Base-by-base conservation (phyloP, 768 basidiomycete genomes). In the Kwoniella sp. region DNA sequence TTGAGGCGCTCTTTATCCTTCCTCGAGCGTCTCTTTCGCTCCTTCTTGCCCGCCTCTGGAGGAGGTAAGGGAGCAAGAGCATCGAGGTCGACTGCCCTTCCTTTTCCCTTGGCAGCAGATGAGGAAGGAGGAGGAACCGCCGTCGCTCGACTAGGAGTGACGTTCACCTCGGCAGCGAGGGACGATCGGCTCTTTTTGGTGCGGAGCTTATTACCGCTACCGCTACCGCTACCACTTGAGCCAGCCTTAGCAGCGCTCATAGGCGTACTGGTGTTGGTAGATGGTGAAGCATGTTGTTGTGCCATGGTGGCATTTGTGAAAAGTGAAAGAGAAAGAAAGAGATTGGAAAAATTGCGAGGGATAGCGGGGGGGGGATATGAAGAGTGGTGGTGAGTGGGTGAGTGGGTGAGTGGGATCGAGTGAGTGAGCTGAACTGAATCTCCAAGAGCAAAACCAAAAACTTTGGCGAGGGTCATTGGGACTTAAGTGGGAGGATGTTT, bases 301-400 rank as follows among this genome's bases (percentile, higher is more conserved):
- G 62, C 62, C 62, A 64, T 64, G 46, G 53, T 64, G 62, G 62
- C 62, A 64, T 57, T 64, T 25, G 40, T 25, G 40, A 48, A 46
- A 55, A 55, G 58, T 29, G 10, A 30, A 25, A 52, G 22, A 48
- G 27, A 26, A 55, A 40, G 17, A 49, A 19, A 47, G n/a, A 44
- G 40, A 44, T 10, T 44, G 17, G 40, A 44, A 44, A 44, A 19
- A 44, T 10, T 44, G 40, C 40, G 33, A 24, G 36, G 40, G 33
- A 33, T 5, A 13, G 36, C 8, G 29, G 24, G 22, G n/a, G 37
- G 53, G 54, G 26, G 33, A 47, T 21, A 21, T 47, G 33, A 50
- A 47, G 27, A 59, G 47, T 25, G 47, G 54, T n/a, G n/a, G n/a
- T n/a, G n/a, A n/a, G n/a, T n/a, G n/a, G n/a, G n/a, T 5, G 33